A percentile compares a stretch with the other conserved stretches of the same genome.
phyloP scores from a whole-genome alignment of 352 stramenopile genomes.

The Nothophytophthora sp. region DNA sequence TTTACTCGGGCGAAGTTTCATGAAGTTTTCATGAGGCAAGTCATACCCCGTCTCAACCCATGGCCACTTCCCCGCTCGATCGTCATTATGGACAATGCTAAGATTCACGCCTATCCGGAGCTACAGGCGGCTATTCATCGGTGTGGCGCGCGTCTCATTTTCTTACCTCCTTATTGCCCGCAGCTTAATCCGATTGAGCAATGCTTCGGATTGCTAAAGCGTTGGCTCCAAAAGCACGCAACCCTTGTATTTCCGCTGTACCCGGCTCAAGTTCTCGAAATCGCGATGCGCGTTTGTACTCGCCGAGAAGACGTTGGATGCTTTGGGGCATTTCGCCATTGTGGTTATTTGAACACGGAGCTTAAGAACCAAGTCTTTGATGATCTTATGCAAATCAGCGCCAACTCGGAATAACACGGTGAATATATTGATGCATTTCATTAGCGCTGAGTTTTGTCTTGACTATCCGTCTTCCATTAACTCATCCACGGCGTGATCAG shows the following conservation, averaged over 20 bases:
- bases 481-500: no score
- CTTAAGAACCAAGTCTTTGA: constrained; percentile 3
- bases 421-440: no score
- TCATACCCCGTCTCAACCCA: constrained; percentile 1
- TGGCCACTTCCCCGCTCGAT: neutral
- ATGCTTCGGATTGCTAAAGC: constrained; percentile 2
- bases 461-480: no score
- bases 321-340: constrained; percentile 4
- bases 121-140: constrained; percentile 3
- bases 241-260: constrained; percentile 4
- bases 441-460: no score
- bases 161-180: neutral
- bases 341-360: neutral
- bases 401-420: no score
- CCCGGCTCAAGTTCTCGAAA: neutral
- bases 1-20: constrained; percentile 1
- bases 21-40: neutral
- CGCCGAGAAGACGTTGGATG: constrained; percentile 1
- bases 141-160: constrained; percentile 3
- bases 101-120: constrained; percentile 5
- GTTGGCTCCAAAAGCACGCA: constrained; percentile 1
- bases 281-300: constrained; percentile 1
- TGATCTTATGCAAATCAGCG: neutral
- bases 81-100: constrained; percentile 9
- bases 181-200: constrained; percentile 10